phyloP scores from a whole-genome alignment of 2,329 filamentous ascomycete genomes.

The Diaporthe citri region DNA sequence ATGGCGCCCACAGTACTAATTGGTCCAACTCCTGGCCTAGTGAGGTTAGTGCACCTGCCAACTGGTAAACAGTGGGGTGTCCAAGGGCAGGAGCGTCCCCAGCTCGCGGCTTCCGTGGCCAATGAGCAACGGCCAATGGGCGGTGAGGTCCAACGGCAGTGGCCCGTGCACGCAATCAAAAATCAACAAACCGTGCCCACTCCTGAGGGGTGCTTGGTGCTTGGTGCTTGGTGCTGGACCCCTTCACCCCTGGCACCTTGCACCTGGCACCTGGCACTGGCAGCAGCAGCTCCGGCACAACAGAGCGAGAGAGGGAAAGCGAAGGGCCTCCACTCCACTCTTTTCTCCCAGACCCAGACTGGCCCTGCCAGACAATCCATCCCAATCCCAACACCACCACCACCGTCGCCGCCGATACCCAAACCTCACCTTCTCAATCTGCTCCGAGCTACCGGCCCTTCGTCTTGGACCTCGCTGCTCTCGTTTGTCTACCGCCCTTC shows the following conservation, averaged over 20 bases:
- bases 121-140: conserved; percentile 25
- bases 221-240: conserved; percentile 11
- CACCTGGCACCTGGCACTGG: conserved; percentile 7
- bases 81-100: conserved; percentile 30
- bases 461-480: conserved; percentile 33
- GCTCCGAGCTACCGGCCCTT: conserved; percentile 34
- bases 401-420: conserved; percentile 20
- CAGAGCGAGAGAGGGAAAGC: conserved; percentile 8
- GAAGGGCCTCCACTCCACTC: conserved; percentile 25
- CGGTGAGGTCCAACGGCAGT: conserved; percentile 9
- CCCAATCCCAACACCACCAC: conserved; percentile 19
- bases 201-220: not conserved
- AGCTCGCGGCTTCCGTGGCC: conserved; percentile 34
- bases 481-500: conserved; percentile 25
- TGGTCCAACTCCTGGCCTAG: conserved; percentile 3
- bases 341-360: conserved; percentile 17
- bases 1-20: not conserved
- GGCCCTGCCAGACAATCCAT: conserved; percentile 20
- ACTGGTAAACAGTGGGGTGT: conserved; percentile 31
- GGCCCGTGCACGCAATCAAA: conserved; percentile 32
- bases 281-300: conserved; percentile 3
- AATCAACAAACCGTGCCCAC: conserved; percentile 39
- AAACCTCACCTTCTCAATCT: conserved; percentile 29
- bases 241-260: conserved; percentile 4
- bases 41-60: conserved; percentile 31